A percentile compares a stretch with the other conserved stretches of the same genome.
Conservation (phyloP, 1,284 basidiomycete species). For the Fistulina hepatica region DNA sequence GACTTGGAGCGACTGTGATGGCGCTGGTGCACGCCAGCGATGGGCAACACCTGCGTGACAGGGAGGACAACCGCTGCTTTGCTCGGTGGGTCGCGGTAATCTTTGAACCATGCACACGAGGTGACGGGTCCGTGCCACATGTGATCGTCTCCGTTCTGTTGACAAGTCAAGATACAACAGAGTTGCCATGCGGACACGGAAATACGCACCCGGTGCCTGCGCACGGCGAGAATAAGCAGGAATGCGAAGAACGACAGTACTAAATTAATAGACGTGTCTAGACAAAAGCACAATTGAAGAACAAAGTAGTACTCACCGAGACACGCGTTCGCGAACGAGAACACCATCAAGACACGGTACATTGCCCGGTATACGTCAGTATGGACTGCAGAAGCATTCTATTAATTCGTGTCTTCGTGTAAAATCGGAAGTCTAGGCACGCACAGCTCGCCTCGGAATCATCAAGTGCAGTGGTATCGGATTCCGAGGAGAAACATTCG, state of each 20-base stretch:
- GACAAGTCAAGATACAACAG: neutral
- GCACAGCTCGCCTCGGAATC: constrained; percentile 45
- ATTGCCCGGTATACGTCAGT: constrained; percentile 68
- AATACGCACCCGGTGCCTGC: constrained; percentile 33
- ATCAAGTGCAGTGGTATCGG: constrained; percentile 37
- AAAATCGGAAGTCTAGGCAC: constrained; percentile 21
- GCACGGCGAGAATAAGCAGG: constrained; percentile 45
- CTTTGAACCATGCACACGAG: constrained; percentile 58
- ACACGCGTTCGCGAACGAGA: constrained; percentile 64
- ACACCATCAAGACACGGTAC: constrained; percentile 67
- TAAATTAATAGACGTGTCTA: constrained; percentile 23
- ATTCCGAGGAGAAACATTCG: constrained; percentile 59
- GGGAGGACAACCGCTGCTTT: constrained; percentile 12
- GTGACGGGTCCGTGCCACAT: constrained; percentile 70
- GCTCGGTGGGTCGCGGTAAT: constrained; percentile 22
- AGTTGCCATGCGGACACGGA: neutral
- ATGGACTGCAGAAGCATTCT: constrained; percentile 35
- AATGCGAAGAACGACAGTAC: constrained; percentile 55
- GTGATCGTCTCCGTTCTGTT: constrained; percentile 46
- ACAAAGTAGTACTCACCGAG: constrained; percentile 37
- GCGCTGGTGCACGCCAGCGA: constrained; percentile 4
- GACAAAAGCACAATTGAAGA: constrained; percentile 7
- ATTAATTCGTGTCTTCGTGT: constrained; percentile 4
- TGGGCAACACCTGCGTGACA: constrained; percentile 3
- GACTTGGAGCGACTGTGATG: neutral